phyloP scores from a whole-genome alignment of 148 eudicot genomes.

The Rheum nobile region DNA sequence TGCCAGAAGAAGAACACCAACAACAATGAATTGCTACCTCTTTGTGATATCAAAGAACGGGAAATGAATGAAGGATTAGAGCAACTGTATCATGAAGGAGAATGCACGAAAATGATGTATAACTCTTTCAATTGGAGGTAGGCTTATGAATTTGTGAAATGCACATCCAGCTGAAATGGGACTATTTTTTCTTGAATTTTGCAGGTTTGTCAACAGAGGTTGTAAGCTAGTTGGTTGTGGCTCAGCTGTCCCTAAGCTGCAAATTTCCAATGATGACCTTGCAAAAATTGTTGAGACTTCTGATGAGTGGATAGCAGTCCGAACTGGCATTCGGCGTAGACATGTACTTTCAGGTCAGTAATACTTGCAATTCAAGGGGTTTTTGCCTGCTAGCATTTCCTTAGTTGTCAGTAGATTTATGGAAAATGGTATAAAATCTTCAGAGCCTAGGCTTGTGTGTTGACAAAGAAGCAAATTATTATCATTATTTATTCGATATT shows the following conservation, averaged over 20 bases:
- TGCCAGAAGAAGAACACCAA: not conserved
- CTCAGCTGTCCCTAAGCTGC: slow-evolving; percentile 72
- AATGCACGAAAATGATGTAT: not conserved
- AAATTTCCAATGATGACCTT: slow-evolving; percentile 76
- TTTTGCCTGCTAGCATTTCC: not conserved
- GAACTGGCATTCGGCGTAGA: slow-evolving; percentile 80
- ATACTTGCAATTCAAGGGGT: not conserved
- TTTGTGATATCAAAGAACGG: not conserved
- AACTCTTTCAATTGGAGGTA: not conserved
- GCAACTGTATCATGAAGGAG: not conserved
- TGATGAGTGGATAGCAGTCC: slow-evolving; percentile 87
- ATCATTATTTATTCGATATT: not conserved
- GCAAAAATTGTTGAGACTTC: slow-evolving; percentile 71
- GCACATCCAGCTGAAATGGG: not conserved
- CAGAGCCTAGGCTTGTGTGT: not conserved
- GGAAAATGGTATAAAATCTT: not conserved
- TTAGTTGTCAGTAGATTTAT: not conserved
- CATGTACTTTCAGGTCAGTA: slow-evolving; percentile 58
- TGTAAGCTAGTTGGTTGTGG: slow-evolving; percentile 96
- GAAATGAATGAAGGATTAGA: not conserved
- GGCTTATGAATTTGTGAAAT: not conserved
- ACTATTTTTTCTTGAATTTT: not conserved
- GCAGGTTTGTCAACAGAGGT: slow-evolving; percentile 31
- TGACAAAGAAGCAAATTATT: not conserved
- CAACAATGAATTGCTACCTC: not conserved